Evolutionary conservation across 2,329 filamentous ascomycete genomes (phyloP), one percentile per base, ranked within the genome.

Genomic region (Helotiales sp.): DNA sequence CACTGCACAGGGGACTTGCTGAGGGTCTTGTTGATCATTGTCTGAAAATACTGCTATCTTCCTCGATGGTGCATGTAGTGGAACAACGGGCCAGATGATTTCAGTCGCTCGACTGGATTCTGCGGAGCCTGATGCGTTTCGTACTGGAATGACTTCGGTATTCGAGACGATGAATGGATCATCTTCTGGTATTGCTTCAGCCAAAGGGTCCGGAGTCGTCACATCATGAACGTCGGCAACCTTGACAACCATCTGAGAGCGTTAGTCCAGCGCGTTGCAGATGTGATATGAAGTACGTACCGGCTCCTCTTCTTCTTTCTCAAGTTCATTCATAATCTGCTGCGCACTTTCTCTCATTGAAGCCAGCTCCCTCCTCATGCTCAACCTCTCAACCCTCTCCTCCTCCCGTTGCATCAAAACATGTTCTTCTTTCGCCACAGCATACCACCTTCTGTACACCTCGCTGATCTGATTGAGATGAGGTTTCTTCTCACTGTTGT

Each of bases 401-500:
- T 6, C 30, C 52, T 37, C 28, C 11, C 17, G 11, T 7, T 34
- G 13, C 7, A 37, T 11, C 4, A 17, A 10, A 20, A 34, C 30
- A 17, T 57, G 28, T 37, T 57, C 28, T 37, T 57, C 4, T 6
- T 57, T 37, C 28, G 52, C 52, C 8, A 22, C 52, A 13, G 30
- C n/a, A n/a, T 34, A 37, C 65, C 65, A 67, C 37, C 37, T 57
- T 6, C 17, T 37, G 11, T 7, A 55, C 8, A 69, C 28, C 34
- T 64, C 43, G 15, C 40, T 32, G 17, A 66, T 58, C 20, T 69
- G 67, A 28, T 49, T 64, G 24, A 64, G 32, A 26, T 69, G 32
- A 1, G 57, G 47, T 17, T 26, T 66, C 17, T 40, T 63, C 6
- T 55, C 8, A 13, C 22, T 60, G 24, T 69, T 69, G 43, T 69